Conservation (phyloP, 352 stramenopile species). For the Pythium vanterpoolii region DNA sequence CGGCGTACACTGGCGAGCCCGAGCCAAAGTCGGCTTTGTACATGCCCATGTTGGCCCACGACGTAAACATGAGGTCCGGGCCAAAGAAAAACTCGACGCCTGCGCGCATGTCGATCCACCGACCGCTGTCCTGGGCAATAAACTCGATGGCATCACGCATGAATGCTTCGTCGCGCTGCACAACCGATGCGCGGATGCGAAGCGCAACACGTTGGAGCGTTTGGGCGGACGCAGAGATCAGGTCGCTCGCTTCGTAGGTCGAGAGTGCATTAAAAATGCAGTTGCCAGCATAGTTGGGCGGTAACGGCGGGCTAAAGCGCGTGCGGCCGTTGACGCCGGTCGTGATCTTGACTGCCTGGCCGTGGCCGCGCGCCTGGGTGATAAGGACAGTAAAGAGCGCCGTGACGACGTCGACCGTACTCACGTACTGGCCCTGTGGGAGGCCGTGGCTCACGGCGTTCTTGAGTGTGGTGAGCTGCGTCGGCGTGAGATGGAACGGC, state of each 20-base stretch:
- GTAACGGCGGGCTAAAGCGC: conserved; percentile 40
- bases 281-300: conserved; percentile 45
- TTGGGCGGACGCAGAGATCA: conserved; percentile 15
- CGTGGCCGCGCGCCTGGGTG: conserved; percentile 39
- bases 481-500: conserved; percentile 43
- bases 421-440: conserved; percentile 31
- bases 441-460: conserved; percentile 12
- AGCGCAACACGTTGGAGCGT: conserved; percentile 27
- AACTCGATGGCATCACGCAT: conserved; percentile 54
- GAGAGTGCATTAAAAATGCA: conserved; percentile 54
- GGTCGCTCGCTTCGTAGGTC: conserved; percentile 27
- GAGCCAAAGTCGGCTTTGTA: conserved; percentile 55
- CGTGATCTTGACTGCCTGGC: conserved; percentile 39
- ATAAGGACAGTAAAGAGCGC: conserved; percentile 51
- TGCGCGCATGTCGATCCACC: conserved; percentile 32
- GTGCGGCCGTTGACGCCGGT: conserved; percentile 48
- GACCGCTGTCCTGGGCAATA: conserved; percentile 27
- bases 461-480: conserved; percentile 47
- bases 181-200: conserved; percentile 43
- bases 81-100: conserved; percentile 49
- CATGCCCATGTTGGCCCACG: conserved; percentile 53
- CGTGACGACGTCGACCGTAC: conserved; percentile 47
- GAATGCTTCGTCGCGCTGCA: conserved; percentile 33
- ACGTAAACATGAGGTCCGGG: conserved; percentile 58
- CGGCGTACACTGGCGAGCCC: conserved; percentile 34